A percentile compares a stretch with the other conserved stretches of the same genome.
Conservation (phyloP, 768 basidiomycete genomes). For the Erythrobasidium yunnanense region DNA sequence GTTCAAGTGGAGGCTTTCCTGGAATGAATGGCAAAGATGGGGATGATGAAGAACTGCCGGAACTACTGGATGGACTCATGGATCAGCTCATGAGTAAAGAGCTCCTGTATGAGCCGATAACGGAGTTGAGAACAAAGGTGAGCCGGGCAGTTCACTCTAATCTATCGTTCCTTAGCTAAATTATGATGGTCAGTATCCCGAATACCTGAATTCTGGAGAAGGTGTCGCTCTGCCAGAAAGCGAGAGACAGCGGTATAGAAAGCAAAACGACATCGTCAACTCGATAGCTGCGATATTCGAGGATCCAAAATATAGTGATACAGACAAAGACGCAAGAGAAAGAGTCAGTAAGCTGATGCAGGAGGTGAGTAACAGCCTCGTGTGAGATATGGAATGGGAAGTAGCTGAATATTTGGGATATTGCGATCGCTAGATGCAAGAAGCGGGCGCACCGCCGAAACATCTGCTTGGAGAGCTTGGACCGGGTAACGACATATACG, state of each 20-base stretch:
- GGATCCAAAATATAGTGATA: slow-evolving; percentile 44
- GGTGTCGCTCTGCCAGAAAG: slow-evolving; percentile 48
- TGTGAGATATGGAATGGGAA: not conserved
- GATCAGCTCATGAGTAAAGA: slow-evolving; percentile 68
- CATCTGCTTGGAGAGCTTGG: slow-evolving; percentile 18
- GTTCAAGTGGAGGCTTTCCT: slow-evolving; percentile 28
- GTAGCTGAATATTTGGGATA: not conserved
- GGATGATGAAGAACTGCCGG: slow-evolving; percentile 47
- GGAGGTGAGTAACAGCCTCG: slow-evolving; percentile 48
- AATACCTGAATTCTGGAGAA: slow-evolving; percentile 50
- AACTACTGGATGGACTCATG: slow-evolving; percentile 71
- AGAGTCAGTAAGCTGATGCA: slow-evolving; percentile 60
- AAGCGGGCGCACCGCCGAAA: slow-evolving; percentile 13
- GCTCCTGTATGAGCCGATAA: slow-evolving; percentile 72
- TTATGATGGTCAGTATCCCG: slow-evolving; percentile 53
- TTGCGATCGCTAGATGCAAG: slow-evolving; percentile 5
- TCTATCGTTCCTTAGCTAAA: not conserved
- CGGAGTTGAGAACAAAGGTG: slow-evolving; percentile 64
- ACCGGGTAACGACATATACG: slow-evolving; percentile 7
- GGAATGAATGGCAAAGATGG: slow-evolving; percentile 39
- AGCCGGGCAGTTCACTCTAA: slow-evolving; percentile 26
- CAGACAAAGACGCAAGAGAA: slow-evolving; percentile 46
- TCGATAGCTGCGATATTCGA: slow-evolving; percentile 60
- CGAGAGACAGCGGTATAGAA: slow-evolving; percentile 56
- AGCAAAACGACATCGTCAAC: slow-evolving; percentile 52